Conservation (phyloP, 208 protist species). For the Leptomonas seymouri region DNA sequence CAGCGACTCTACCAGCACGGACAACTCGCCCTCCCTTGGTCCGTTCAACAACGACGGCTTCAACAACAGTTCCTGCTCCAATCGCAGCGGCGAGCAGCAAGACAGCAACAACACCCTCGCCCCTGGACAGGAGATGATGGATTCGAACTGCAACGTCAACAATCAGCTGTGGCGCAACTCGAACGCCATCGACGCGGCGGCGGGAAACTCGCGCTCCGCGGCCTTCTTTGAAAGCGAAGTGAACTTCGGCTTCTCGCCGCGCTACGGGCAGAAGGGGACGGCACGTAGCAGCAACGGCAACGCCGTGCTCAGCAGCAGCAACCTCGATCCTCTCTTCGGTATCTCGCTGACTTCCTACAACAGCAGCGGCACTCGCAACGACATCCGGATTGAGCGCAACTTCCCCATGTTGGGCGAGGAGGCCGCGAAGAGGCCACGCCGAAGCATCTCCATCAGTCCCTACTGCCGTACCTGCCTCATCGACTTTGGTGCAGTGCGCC, state of each 20-base stretch:
- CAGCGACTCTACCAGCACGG: slow-evolving; percentile 9
- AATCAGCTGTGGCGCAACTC: slow-evolving; percentile 35
- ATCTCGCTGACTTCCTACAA: slow-evolving; percentile 18
- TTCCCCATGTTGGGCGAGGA: slow-evolving; percentile 5
- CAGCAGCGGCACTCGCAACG: slow-evolving; percentile 18
- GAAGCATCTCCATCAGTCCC: slow-evolving; percentile 11
- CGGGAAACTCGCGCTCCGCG: slow-evolving; percentile 7
- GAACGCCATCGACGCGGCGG: slow-evolving; percentile 21
- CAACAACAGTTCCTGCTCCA: slow-evolving; percentile 24
- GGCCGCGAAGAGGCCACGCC: slow-evolving; percentile 5
- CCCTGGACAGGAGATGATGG: slow-evolving; percentile 24
- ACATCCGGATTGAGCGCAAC: slow-evolving; percentile 19
- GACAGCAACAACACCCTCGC: slow-evolving; percentile 23
- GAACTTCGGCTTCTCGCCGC: slow-evolving; percentile 22
- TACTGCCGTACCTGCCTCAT: slow-evolving; percentile 87
- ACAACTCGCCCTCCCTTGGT: slow-evolving; percentile 19
- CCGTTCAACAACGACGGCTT: slow-evolving; percentile 17
- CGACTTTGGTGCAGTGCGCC: slow-evolving; percentile 98
- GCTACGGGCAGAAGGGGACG: slow-evolving; percentile 11
- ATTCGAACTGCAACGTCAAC: slow-evolving; percentile 26
- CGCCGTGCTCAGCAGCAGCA: slow-evolving; percentile 17
- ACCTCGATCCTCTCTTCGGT: slow-evolving; percentile 29
- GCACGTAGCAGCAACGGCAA: slow-evolving; percentile 10
- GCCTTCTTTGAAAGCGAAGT: slow-evolving; percentile 19
- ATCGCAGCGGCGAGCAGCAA: slow-evolving; percentile 31